These are phyloP conservation scores for Ophiocordyceps camponoti-saundersi DNA, from an alignment of 2,329 filamentous ascomycete species.

Conservation along the genomic window DNA sequence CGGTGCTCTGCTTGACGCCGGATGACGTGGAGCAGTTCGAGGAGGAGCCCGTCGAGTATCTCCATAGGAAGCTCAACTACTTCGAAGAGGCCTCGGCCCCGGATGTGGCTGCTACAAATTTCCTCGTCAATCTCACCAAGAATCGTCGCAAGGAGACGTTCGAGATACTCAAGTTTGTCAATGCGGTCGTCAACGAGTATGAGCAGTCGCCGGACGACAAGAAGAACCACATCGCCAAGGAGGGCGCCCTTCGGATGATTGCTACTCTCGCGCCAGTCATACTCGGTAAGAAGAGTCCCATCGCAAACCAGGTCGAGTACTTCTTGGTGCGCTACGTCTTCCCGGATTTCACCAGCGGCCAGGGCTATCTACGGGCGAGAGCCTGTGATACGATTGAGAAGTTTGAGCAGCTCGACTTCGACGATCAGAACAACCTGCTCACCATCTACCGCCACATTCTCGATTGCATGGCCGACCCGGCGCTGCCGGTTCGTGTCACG, in stretches of 20 bases:
- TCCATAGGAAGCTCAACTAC: slow-evolving; percentile 93
- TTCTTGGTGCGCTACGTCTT: slow-evolving; percentile 98
- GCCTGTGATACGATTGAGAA: slow-evolving; percentile 97
- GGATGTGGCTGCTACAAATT: slow-evolving; percentile 91
- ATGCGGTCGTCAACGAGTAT: slow-evolving; percentile 85
- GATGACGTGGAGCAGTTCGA: slow-evolving; percentile 91
- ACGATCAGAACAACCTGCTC: slow-evolving; percentile 87
- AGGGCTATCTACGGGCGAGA: slow-evolving; percentile 83
- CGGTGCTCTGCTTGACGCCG: slow-evolving; percentile 77
- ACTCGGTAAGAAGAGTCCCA: slow-evolving; percentile 93
- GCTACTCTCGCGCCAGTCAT: slow-evolving; percentile 88
- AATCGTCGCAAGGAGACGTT: slow-evolving; percentile 90
- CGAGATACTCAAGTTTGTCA: slow-evolving; percentile 86
- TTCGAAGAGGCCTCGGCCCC: slow-evolving; percentile 94
- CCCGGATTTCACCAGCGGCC: slow-evolving; percentile 84
- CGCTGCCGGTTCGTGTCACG: slow-evolving; percentile 83
- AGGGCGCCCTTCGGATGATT: slow-evolving; percentile 93
- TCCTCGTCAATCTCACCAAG: slow-evolving; percentile 88
- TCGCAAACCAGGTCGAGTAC: slow-evolving; percentile 93
- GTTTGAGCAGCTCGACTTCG: slow-evolving; percentile 93
- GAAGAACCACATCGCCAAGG: slow-evolving; percentile 91
- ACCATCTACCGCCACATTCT: slow-evolving; percentile 94
- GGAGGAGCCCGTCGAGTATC: slow-evolving; percentile 86
- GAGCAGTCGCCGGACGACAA: slow-evolving; percentile 69
- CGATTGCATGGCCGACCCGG: slow-evolving; percentile 90